These are phyloP conservation scores for Citrullus amarus DNA, from an alignment of 306 rosid genomes.

Conservation along the genomic window DNA sequence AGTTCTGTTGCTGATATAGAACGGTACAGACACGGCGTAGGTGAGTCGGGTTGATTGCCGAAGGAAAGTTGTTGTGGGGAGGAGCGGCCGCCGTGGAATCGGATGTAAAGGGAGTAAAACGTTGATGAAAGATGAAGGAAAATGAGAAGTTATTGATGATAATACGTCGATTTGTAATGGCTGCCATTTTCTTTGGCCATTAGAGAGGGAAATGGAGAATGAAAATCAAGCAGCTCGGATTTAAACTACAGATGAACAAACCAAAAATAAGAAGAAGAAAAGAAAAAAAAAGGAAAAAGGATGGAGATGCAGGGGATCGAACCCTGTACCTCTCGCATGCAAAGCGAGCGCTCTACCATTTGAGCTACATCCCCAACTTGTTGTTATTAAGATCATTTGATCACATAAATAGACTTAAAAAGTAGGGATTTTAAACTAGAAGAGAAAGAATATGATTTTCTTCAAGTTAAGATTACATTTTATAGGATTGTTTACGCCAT, in stretches of 20 bases:
- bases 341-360: conserved; percentile 21
- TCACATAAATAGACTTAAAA: no score
- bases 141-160: conserved; percentile 7
- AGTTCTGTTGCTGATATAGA: conserved; percentile 69
- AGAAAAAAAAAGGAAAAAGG: no score
- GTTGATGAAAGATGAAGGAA: conserved; percentile 4
- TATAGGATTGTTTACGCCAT: no score
- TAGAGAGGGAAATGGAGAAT: not conserved
- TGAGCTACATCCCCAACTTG: conserved; percentile 38
- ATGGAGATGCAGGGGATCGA: conserved; percentile 51
- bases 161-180: not conserved
- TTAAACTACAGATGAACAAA: not conserved
- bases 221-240: not conserved
- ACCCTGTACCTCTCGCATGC: conserved; percentile 36
- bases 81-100: not conserved
- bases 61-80: not conserved
- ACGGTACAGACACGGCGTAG: conserved; percentile 63
- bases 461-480: no score
- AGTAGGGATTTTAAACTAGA: no score
- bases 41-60: conserved; percentile 33
- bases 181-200: not conserved
- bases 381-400: no score
- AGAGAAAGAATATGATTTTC: no score
- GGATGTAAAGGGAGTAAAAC: not conserved
- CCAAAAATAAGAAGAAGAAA: not conserved